Percentiles rank a stretch among this genome's conserved stretches.
These are phyloP conservation scores for Nakaseomyces nivariensis DNA, from an alignment of 1,139 yeast species.

Conservation along the genomic window DNA sequence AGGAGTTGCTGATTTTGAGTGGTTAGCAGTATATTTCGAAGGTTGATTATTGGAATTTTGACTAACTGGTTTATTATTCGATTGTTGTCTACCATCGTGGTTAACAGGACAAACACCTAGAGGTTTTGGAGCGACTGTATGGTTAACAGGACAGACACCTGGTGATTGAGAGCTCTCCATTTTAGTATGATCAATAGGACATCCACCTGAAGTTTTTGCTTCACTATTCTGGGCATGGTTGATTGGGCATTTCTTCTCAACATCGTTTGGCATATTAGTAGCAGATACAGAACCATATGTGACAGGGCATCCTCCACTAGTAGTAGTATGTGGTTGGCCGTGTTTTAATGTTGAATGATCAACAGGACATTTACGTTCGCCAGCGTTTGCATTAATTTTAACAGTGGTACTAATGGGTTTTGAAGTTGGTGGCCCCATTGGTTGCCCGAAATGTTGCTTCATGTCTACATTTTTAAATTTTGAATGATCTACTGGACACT, in stretches of 20 bases:
- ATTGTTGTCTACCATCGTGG: neutral
- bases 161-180: neutral
- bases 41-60: neutral
- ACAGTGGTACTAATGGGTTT: neutral
- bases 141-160: neutral
- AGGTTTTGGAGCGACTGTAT: neutral
- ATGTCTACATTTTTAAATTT: neutral
- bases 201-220: conserved; percentile 2
- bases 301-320: conserved; percentile 1
- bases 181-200: conserved; percentile 8
- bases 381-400: too few species aligned
- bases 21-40: neutral
- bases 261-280: neutral
- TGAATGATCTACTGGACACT: conserved; percentile 7
- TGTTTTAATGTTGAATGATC: conserved; percentile 9
- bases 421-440: neutral
- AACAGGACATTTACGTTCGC: conserved; percentile 11
- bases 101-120: neutral
- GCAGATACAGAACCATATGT: neutral
- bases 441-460: neutral
- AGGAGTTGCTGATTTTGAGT: neutral
- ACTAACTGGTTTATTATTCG: neutral
- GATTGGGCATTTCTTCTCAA: neutral
- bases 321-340: neutral
- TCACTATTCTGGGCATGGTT: neutral